A percentile compares a stretch with the other conserved stretches of the same genome.
phyloP scores from a whole-genome alignment of 441 rosid species.

The Hura crepitans region DNA sequence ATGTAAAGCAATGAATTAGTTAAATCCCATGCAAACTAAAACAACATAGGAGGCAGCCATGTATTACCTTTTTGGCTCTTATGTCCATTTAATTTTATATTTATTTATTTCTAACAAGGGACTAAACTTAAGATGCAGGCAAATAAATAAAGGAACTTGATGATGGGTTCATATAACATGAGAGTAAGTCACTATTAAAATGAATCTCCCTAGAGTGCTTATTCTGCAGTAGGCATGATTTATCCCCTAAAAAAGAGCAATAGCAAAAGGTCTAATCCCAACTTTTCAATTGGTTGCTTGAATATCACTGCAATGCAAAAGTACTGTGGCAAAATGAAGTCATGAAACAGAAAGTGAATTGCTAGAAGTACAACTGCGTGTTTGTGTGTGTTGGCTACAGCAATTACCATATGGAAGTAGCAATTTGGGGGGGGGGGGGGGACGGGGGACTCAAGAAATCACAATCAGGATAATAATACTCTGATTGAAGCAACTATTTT shows the following conservation, averaged over 20 bases:
- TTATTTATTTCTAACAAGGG: background rate
- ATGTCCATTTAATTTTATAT: background rate
- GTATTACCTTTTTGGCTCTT: background rate
- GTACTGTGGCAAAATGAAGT: background rate
- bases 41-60: background rate
- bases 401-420: too few relatives aligned
- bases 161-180: background rate
- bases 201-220: background rate
- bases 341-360: background rate
- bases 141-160: background rate
- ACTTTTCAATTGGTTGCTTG: background rate
- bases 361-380: background rate
- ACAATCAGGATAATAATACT: constrained; percentile 3
- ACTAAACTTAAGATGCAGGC: background rate
- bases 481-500: background rate
- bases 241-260: background rate
- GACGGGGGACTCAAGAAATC: background rate
- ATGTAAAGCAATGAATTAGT: background rate
- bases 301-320: constrained; percentile 7
- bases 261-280: background rate
- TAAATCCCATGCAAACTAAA: background rate
- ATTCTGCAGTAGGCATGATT: background rate
- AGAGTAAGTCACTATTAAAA: background rate
- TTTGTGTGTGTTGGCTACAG: background rate
- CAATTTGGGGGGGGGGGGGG: too few relatives aligned